Conservation (phyloP, 1,284 basidiomycete species). For the Ustilago bromivora region DNA sequence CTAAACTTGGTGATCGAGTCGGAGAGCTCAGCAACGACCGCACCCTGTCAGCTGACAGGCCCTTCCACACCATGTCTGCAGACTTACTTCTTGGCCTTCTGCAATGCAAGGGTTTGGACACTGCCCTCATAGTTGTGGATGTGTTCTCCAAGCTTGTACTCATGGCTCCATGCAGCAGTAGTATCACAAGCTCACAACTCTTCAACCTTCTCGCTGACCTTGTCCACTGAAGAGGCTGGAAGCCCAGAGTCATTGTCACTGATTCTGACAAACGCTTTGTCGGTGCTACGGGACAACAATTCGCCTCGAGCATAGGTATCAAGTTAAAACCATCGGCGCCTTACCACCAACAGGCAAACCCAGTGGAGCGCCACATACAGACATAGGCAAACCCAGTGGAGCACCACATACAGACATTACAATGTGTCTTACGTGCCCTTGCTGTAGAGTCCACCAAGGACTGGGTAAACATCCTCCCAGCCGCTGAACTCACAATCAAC, state of each 20-base stretch:
- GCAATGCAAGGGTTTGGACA: too few species aligned
- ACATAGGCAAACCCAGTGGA: slow-evolving; percentile 7
- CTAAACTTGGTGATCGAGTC: too few species aligned
- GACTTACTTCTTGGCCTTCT: too few species aligned
- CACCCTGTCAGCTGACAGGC: too few species aligned
- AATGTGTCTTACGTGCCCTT: neutral
- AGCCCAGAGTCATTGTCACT: neutral
- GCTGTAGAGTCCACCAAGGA: neutral
- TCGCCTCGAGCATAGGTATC: neutral
- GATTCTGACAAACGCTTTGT: neutral
- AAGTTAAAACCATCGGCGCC: neutral
- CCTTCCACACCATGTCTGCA: too few species aligned
- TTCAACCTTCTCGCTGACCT: neutral
- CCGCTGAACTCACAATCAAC: too few species aligned
- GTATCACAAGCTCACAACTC: neutral
- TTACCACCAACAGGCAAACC: slow-evolving; percentile 10
- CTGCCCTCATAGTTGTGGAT: neutral
- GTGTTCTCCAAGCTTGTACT: neutral
- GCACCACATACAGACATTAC: neutral
- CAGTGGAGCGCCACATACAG: neutral
- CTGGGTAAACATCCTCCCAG: too few species aligned
- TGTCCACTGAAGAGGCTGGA: neutral
- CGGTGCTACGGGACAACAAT: neutral
- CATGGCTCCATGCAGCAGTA: neutral
- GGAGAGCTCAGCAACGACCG: too few species aligned